Evolutionary conservation across 2,329 filamentous ascomycete genomes (phyloP), one percentile per base, ranked within the genome.

Genomic region (Calonectria hongkongensis): DNA sequence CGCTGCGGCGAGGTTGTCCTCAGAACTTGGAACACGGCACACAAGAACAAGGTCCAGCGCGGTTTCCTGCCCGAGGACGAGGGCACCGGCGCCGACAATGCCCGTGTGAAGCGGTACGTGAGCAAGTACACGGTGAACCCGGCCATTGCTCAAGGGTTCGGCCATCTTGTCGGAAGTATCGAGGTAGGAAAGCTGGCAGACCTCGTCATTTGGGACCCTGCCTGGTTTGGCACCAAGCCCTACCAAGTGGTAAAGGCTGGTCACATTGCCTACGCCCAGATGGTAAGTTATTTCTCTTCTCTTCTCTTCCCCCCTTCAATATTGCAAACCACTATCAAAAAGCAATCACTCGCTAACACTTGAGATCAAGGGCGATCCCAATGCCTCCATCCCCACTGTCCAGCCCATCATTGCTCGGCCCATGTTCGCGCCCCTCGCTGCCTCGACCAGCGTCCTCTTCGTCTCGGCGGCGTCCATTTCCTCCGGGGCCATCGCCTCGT

Each of bases 121-220:
- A 95, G 93, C 86, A 98, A 98, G 86, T 98, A 98, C 84, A 98
- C 96, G 27, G 92, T 98, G 85, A 98, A 98, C 85, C 95, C 96
- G 1, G 95, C 96, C 13, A 88, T 98, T 74, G 92, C 96, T 0
- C 96, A 98, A 84, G 96, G 96, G 2, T 97, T 98, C 92, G 86
- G 88, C 0, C 96, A 98, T 82, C 80, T 98, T 2, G 91, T 98
- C 74, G 96, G 96, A 9, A 96, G 94, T 77, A 85, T 98, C 67
- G 95, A 98, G 86, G 91, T 95, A 0, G 96, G 95, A 64, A 98
- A 98, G 86, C 84, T 98, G 60, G 96, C 96, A 0, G 96, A 98
- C 83, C 83, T 98, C 60, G 94, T 97, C 1, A 81, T 98, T 8
- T 98, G 96, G 96, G 92, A 93, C 60, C 94, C 95, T 8, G 90